Base-by-base conservation (phyloP, 352 stramenopile genomes). In the Globisporangium okanoganense region DNA sequence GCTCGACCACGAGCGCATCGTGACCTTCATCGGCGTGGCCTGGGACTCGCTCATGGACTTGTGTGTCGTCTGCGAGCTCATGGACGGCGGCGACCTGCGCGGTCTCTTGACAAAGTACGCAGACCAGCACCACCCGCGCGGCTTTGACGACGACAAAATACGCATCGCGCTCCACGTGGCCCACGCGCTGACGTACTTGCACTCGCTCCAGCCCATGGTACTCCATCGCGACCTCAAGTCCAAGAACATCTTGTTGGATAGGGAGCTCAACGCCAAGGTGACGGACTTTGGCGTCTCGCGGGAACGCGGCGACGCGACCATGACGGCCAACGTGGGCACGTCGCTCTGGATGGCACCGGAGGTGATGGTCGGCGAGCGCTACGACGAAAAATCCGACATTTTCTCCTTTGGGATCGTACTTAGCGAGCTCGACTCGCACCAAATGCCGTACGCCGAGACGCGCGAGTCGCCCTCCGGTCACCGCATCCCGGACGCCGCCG, bases 371-470 rank as follows among this genome's bases (percentile, higher is more conserved):
- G 72, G 74, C 8, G 71, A 78, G 38, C 64, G 58, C 9, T 82
- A 82, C 20, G 71, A 67, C 53, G 63, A 65, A 12, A 80, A 69
- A 27, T 67, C 70, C 3, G 74, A 83, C 38, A 70, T 83, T 31
- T 83, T 75, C 59, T 83, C 74, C 27, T 80, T 83, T 48, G 74
- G 72, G n/a, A 64, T 83, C 13, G 62, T 83, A 27, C 44, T 80
- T 1, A 74, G 66, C 0, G 74, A 83, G 41, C 45, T 83, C 29
- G 29, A 33, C 29, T 33, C 29, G 29, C 29, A 33, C 29, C 3
- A 3, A 6, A 3, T 33, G 29, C 29, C 29, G 29, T 33, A 33
- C 29, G 29, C 29, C 29, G 29, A 33, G 29, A 78, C 22, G 71
- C 65, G 12, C 53, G 72, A 70, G 44, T 5, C 62, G 10, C 40